These are phyloP conservation scores for Fusarium sororula DNA, from an alignment of 2,329 filamentous ascomycete genomes.

Conservation along the genomic window DNA sequence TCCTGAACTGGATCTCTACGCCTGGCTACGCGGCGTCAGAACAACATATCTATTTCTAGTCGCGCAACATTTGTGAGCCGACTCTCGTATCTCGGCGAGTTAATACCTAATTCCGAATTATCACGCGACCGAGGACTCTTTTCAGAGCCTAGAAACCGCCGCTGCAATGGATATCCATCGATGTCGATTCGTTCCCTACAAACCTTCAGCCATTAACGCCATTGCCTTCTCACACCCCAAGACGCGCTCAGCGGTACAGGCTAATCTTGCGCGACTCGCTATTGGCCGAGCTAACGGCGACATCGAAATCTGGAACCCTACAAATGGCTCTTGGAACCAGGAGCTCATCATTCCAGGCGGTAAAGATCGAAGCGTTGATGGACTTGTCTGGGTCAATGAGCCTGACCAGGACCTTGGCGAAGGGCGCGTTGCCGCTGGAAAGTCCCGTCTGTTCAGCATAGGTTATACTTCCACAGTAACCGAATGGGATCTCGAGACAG, in stretches of 20 bases:
- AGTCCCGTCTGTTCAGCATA: constrained; percentile 91
- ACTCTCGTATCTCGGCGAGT: not conserved
- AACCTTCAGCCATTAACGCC: constrained; percentile 90
- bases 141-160: constrained; percentile 4
- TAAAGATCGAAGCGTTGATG: constrained; percentile 87
- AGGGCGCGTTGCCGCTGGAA: constrained; percentile 72
- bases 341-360: constrained; percentile 87
- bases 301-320: constrained; percentile 97
- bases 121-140: constrained; percentile 7
- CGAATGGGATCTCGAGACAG: constrained; percentile 91
- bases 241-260: constrained; percentile 56
- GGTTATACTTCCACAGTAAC: constrained; percentile 92
- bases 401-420: constrained; percentile 74
- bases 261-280: constrained; percentile 76
- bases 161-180: constrained; percentile 90
- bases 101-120: not conserved
- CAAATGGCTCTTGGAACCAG: constrained; percentile 85
- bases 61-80: constrained; percentile 1
- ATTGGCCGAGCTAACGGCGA: constrained; percentile 94
- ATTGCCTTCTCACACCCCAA: constrained; percentile 88
- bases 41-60: constrained; percentile 8
- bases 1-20: constrained; percentile 36
- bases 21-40: constrained; percentile 42
- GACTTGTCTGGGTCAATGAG: constrained; percentile 90
- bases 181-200: constrained; percentile 93